Evolutionary conservation across 179 eudicot genomes (phyloP), one percentile per base, ranked within the genome.

Genomic region (Kewa caespitosa): DNA sequence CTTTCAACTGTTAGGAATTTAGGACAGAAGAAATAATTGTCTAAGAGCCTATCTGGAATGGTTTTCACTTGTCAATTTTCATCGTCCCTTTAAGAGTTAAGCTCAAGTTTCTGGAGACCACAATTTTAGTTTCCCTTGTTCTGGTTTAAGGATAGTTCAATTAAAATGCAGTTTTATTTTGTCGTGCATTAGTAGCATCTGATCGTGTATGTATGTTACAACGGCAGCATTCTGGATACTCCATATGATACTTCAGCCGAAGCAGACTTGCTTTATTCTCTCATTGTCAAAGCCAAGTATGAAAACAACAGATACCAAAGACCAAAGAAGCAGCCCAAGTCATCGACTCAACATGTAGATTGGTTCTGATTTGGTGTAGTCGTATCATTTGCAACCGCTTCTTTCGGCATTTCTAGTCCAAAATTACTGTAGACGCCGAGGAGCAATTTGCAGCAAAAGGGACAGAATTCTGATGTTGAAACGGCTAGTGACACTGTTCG

Each of bases 211-310:
- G n/a, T 22, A 10, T 37, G 33, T 50, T 7, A 72, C 33, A 27
- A n/a, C 23, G 66, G 27, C 79, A 95, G 99, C 78, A 87, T 95
- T 79, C 73, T 91, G 79, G 82, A 86, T 72, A 65, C 73, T 83
- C 97, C 97, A 48, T 95, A 79, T 39, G 94, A 92, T 77, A 89
- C 90, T 61, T 93, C 97, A 48, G 92, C 97, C 1, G 99, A 95
- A 85, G 89, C 89, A 28, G 97, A 91, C 41, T 85, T 93, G 83
- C 93, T 95, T 36, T 92, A 93, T 70, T 85, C 95, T 28, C 93
- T 93, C 54, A 87, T 95, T 63, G 86, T 86, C 41, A 95, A 91
- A 86, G 95, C 99, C 48, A 85, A 80, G 65, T 90, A 83, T 34
- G 98, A 90, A 84, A 93, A 95, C 78, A 93, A 91, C 59, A 82